These are phyloP conservation scores for Sclerotinia subarctica DNA, from an alignment of 2,329 filamentous ascomycete species.

Conservation along the genomic window DNA sequence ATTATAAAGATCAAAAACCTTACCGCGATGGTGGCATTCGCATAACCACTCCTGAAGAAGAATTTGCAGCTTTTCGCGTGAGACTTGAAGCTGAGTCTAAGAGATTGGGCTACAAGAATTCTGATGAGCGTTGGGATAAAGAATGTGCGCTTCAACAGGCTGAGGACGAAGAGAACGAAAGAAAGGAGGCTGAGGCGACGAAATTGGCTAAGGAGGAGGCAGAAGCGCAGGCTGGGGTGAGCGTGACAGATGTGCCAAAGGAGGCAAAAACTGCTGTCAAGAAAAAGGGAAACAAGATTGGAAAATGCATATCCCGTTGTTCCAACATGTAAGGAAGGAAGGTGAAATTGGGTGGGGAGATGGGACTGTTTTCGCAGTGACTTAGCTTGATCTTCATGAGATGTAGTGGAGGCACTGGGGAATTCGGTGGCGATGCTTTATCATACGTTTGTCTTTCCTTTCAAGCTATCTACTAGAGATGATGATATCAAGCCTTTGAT, in stretches of 20 bases:
- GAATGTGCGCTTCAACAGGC: not conserved
- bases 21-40: not conserved
- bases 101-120: not conserved
- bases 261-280: not conserved
- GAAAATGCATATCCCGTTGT: not conserved
- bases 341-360: not conserved
- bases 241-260: fast-evolving
- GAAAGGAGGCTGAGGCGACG: not conserved
- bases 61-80: not conserved
- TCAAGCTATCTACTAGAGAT: no score
- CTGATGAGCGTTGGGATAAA: constrained; percentile 1
- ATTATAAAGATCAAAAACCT: no score
- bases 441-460: not conserved
- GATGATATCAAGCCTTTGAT: not conserved
- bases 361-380: not conserved
- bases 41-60: not conserved
- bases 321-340: not conserved
- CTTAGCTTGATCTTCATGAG: not conserved
- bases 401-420: not conserved
- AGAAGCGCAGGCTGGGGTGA: fast-evolving
- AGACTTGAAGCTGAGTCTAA: not conserved
- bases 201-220: no score
- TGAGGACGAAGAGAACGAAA: not conserved
- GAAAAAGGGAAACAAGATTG: no score
- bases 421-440: not conserved